Percentiles rank a stretch among this genome's conserved stretches.
These are phyloP conservation scores for Colletotrichum australisinense DNA, from an alignment of 2,329 filamentous ascomycete species.

Conservation along the genomic window DNA sequence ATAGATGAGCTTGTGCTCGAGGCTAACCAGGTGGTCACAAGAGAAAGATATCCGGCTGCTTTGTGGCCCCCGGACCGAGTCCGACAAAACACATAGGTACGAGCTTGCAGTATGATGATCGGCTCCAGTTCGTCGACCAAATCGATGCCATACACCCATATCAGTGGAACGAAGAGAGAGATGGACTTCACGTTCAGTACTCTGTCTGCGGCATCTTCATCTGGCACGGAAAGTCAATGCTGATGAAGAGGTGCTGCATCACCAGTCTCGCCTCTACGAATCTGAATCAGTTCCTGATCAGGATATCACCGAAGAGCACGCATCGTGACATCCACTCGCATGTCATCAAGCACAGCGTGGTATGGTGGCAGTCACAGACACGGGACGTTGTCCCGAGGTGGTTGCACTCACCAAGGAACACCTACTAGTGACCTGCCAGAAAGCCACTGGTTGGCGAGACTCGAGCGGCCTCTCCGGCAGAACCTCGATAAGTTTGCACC, in stretches of 20 bases:
- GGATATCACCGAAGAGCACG: neutral
- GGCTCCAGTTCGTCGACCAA: neutral
- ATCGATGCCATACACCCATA: neutral
- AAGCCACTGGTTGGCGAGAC: neutral
- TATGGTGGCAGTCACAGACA: conserved; percentile 1
- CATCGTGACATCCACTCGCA: conserved; percentile 3
- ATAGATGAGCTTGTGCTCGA: neutral
- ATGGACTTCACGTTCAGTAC: neutral
- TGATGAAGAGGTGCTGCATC: neutral
- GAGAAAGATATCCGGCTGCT: neutral
- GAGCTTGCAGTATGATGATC: neutral
- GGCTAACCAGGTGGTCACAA: neutral
- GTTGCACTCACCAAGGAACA: conserved; percentile 18
- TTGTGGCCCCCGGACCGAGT: neutral
- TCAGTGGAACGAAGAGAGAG: neutral
- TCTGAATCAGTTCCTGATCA: neutral
- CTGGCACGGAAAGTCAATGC: neutral
- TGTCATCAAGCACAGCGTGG: conserved; percentile 23
- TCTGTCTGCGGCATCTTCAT: neutral
- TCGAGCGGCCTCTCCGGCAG: neutral
- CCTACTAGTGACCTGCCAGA: neutral
- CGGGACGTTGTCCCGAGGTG: neutral
- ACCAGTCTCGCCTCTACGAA: neutral
- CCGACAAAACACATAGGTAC: neutral
- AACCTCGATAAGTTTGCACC: neutral